Conservation (phyloP, 805 yeast genomes). For the Wickerhamomyces rabaulensis region DNA sequence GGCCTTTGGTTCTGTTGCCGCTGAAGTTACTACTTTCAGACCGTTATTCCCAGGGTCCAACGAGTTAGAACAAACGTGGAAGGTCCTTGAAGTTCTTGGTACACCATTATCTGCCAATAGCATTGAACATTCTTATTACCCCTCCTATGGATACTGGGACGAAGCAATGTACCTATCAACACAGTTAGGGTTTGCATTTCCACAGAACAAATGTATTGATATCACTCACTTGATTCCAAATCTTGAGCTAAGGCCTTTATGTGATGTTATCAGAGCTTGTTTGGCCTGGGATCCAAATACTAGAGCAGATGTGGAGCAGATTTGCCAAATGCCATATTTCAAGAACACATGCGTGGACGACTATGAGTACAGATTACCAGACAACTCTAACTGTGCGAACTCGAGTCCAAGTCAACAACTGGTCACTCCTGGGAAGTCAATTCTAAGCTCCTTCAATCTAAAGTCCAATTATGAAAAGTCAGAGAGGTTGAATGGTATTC, state of each 20-base stretch:
- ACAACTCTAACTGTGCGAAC: not conserved
- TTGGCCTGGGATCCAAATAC: slow-evolving; percentile 74
- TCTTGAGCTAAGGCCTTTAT: slow-evolving; percentile 33
- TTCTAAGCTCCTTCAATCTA: not conserved
- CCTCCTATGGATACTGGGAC: slow-evolving; percentile 72
- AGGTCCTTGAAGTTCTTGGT: slow-evolving; percentile 65
- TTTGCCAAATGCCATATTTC: slow-evolving; percentile 53
- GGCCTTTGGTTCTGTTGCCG: slow-evolving; percentile 82
- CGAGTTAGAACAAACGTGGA: slow-evolving; percentile 75
- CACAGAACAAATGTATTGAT: slow-evolving; percentile 44
- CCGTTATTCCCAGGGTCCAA: slow-evolving; percentile 84
- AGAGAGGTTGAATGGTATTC: slow-evolving; percentile 12
- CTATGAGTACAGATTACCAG: not conserved
- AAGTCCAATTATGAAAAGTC: slow-evolving; percentile 8
- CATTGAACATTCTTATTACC: slow-evolving; percentile 26
- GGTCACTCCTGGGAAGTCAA: not conserved
- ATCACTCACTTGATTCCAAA: slow-evolving; percentile 42
- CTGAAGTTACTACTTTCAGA: slow-evolving; percentile 61
- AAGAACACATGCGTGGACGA: slow-evolving; percentile 33
- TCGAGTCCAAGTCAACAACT: not conserved
- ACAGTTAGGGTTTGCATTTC: slow-evolving; percentile 51
- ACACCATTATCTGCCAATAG: slow-evolving; percentile 45
- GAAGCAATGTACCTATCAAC: slow-evolving; percentile 51
- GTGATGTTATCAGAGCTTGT: slow-evolving; percentile 42
- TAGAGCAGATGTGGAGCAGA: slow-evolving; percentile 46